phyloP scores from a whole-genome alignment of 2,329 filamentous ascomycete species.

The Fusarium pilosicola region DNA sequence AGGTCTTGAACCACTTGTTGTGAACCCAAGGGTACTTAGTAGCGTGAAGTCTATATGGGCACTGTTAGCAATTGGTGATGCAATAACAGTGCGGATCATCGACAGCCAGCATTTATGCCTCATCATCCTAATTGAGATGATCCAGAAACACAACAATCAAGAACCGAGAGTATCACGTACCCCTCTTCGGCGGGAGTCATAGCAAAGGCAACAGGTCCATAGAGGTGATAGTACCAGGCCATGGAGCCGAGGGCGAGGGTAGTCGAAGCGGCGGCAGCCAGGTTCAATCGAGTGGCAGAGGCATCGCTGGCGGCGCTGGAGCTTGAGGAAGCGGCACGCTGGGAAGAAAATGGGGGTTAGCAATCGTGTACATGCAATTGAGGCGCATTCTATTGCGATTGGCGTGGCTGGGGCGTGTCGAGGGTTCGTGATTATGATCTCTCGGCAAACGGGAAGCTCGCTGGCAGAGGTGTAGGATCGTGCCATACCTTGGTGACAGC shows the following conservation, averaged over 20 bases:
- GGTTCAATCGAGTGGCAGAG: slow-evolving; percentile 83
- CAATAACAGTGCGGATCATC: slow-evolving; percentile 19
- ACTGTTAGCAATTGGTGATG: slow-evolving; percentile 44
- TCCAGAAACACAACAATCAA: slow-evolving; percentile 12
- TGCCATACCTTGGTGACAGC: slow-evolving; percentile 78
- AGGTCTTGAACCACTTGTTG: slow-evolving; percentile 90
- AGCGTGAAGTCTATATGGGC: slow-evolving; percentile 79
- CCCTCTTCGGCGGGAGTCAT: slow-evolving; percentile 97
- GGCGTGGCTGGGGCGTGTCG: slow-evolving; percentile 39
- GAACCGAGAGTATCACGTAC: slow-evolving; percentile 68
- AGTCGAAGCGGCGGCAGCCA: slow-evolving; percentile 87
- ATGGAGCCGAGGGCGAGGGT: slow-evolving; percentile 87
- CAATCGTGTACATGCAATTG: slow-evolving; percentile 38
- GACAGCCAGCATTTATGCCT: slow-evolving; percentile 49
- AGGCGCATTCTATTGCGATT: slow-evolving; percentile 43
- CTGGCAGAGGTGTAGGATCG: slow-evolving; percentile 46
- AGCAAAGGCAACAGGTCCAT: slow-evolving; percentile 86
- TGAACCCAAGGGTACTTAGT: slow-evolving; percentile 97
- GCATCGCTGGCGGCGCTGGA: slow-evolving; percentile 75
- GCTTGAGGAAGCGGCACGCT: slow-evolving; percentile 78
- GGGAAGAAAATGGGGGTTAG: slow-evolving; percentile 51
- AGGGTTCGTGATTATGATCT: slow-evolving; percentile 44
- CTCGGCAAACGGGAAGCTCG: slow-evolving; percentile 49
- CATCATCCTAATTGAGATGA: slow-evolving; percentile 35
- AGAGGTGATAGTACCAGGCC: slow-evolving; percentile 98